A percentile compares a stretch with the other conserved stretches of the same genome.
phyloP scores from a whole-genome alignment of 2,329 filamentous ascomycete genomes.

The Emergomyces pasteurianus region DNA sequence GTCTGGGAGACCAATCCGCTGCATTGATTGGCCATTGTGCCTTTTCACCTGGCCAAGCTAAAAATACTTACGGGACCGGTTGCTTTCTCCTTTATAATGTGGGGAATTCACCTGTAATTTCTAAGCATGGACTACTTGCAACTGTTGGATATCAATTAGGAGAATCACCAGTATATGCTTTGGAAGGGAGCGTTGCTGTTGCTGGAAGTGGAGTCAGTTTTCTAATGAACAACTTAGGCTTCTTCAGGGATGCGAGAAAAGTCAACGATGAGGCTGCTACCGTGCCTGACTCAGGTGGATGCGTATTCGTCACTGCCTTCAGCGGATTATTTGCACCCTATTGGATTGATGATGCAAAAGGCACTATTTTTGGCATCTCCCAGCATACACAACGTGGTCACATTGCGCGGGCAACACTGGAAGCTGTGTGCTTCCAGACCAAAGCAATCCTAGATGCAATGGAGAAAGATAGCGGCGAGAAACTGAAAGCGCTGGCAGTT shows the following conservation, averaged over 20 bases:
- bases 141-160: slow-evolving; percentile 81
- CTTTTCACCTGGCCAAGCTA: slow-evolving; percentile 69
- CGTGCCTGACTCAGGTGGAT: slow-evolving; percentile 66
- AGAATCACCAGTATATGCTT: slow-evolving; percentile 61
- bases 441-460: slow-evolving; percentile 86
- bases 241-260: slow-evolving; percentile 49
- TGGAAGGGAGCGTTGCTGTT: slow-evolving; percentile 75
- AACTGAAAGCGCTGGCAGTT: slow-evolving; percentile 63
- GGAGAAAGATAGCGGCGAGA: slow-evolving; percentile 71
- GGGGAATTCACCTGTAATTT: slow-evolving; percentile 73
- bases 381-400: slow-evolving; percentile 76
- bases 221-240: slow-evolving; percentile 52
- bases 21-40: slow-evolving; percentile 78
- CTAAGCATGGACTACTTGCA: slow-evolving; percentile 68
- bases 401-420: slow-evolving; percentile 77
- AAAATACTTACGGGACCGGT: slow-evolving; percentile 85
- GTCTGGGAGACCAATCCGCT: slow-evolving; percentile 75
- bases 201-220: slow-evolving; percentile 73
- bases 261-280: slow-evolving; percentile 53
- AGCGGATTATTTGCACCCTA: slow-evolving; percentile 85
- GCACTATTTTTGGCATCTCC: slow-evolving; percentile 72
- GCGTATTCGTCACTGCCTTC: slow-evolving; percentile 81
- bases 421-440: slow-evolving; percentile 86
- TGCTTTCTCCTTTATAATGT: slow-evolving; percentile 87
- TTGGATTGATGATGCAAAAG: slow-evolving; percentile 88